Evolutionary conservation across 1,139 yeast genomes (phyloP).

Genomic region (Magnusiomyces tetraspermus): DNA sequence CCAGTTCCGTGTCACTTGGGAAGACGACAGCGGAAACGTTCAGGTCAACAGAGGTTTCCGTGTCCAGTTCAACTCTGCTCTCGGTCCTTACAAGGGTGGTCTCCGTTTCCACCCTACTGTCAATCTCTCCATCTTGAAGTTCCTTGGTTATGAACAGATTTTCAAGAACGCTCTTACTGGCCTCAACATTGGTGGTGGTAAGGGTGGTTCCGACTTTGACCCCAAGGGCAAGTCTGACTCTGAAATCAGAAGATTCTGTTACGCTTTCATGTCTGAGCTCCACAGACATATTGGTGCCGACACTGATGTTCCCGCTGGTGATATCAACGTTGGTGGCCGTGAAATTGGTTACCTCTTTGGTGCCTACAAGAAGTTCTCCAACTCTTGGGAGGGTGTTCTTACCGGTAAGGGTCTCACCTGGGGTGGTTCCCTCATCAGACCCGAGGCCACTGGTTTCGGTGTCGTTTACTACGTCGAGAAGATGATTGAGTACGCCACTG

Average conservation of each 20-base stretch:
- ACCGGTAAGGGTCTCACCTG: constrained; percentile 96
- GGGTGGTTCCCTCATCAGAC: constrained; percentile 99
- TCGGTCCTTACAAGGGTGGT: constrained; percentile 99
- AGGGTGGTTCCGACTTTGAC: constrained; percentile 98
- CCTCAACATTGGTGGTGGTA: constrained; percentile 97
- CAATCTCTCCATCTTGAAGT: constrained; percentile 87
- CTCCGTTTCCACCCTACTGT: constrained; percentile 96
- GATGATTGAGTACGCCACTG: constrained; percentile 89
- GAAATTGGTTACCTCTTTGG: constrained; percentile 92
- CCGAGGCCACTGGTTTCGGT: constrained; percentile 99
- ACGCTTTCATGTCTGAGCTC: constrained; percentile 89
- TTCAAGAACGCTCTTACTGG: constrained; percentile 98
- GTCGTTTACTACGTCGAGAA: constrained; percentile 92
- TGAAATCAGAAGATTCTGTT: constrained; percentile 96
- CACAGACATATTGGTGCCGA: constrained; percentile 94
- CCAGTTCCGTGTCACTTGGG: constrained; percentile 97
- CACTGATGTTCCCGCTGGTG: constrained; percentile 98
- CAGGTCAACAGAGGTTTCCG: constrained; percentile 97
- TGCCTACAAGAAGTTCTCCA: constrained; percentile 86
- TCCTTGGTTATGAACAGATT: constrained; percentile 96
- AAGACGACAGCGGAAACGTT: constrained; percentile 82
- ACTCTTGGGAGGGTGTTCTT: constrained; percentile 93
- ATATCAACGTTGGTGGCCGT: constrained; percentile 89
- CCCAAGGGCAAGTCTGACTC: constrained; percentile 88
- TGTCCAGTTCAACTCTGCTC: constrained; percentile 96